Evolutionary conservation across 352 stramenopile genomes (phyloP).

Genomic region (Halophytophthora polymorphica): DNA sequence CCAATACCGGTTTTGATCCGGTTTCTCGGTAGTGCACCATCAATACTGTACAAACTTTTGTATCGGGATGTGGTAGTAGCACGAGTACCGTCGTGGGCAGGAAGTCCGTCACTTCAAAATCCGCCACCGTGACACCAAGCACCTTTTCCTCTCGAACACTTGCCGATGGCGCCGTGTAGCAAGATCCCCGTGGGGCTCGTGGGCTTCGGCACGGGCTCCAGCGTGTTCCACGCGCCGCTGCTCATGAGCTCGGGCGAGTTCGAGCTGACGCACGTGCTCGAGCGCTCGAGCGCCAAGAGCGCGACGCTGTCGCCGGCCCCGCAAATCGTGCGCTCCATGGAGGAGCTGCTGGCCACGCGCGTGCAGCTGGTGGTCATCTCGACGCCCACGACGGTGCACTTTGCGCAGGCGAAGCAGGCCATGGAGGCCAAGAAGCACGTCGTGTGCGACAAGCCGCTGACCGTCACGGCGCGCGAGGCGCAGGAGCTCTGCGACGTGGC

Average conservation of each 20-base stretch:
- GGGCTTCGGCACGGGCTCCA: constrained; percentile 67
- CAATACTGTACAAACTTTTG: neutral
- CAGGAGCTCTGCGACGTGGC: constrained; percentile 47
- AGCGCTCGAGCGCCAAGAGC: constrained; percentile 70
- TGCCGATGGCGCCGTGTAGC: neutral
- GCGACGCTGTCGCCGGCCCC: constrained; percentile 35
- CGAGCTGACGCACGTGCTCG: constrained; percentile 72
- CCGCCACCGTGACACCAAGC: constrained; percentile 17
- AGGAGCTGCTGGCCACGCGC: constrained; percentile 52
- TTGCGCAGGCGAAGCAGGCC: constrained; percentile 66
- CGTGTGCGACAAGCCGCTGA: constrained; percentile 75
- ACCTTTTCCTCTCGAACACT: too few relatives aligned
- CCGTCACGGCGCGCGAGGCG: constrained; percentile 49
- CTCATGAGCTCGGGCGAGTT: constrained; percentile 58
- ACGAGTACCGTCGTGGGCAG: too few relatives aligned
- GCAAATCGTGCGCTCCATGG: constrained; percentile 68
- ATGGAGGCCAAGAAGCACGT: constrained; percentile 74
- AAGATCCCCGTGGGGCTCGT: constrained; percentile 63
- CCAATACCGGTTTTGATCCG: neutral
- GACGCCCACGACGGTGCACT: constrained; percentile 71
- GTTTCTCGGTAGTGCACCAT: neutral
- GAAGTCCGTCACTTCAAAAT: constrained; percentile 19
- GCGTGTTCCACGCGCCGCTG: constrained; percentile 72
- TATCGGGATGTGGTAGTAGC: too few relatives aligned
- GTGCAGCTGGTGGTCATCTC: constrained; percentile 73